phyloP scores from a whole-genome alignment of 208 protist genomes.

The Wallacemonas sp. region DNA sequence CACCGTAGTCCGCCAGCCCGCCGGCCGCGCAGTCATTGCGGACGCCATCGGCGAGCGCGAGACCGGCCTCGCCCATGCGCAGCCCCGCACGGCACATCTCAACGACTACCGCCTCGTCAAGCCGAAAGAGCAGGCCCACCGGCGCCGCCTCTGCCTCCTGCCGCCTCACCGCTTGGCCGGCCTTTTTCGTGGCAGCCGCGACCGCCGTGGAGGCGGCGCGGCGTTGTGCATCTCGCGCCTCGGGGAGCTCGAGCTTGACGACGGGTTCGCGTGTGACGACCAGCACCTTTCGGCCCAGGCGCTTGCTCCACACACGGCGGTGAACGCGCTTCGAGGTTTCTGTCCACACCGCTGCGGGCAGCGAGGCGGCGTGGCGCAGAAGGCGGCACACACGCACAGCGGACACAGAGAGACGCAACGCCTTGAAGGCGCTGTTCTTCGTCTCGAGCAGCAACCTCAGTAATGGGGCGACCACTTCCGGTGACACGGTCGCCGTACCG shows the following conservation, averaged over 20 bases:
- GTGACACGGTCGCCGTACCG: conserved; percentile 31
- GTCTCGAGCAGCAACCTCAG: conserved; percentile 42
- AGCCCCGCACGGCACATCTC: conserved; percentile 39
- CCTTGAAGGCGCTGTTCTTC: conserved; percentile 34
- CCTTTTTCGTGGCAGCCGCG: not conserved
- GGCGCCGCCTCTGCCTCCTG: conserved; percentile 13
- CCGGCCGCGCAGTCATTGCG: conserved; percentile 43
- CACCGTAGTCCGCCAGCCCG: conserved; percentile 34
- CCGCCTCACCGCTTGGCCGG: not conserved
- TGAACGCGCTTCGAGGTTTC: conserved; percentile 35
- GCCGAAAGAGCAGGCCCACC: conserved; percentile 26
- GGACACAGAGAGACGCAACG: conserved; percentile 39
- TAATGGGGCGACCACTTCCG: conserved; percentile 31
- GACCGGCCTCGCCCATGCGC: conserved; percentile 45
- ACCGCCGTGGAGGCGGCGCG: not conserved
- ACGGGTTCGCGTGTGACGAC: conserved; percentile 44
- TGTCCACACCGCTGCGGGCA: conserved; percentile 37
- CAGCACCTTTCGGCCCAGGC: conserved; percentile 27
- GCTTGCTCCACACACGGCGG: conserved; percentile 33
- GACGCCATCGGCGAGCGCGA: conserved; percentile 36
- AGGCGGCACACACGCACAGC: conserved; percentile 43
- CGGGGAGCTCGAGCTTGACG: conserved; percentile 24
- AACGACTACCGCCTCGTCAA: conserved; percentile 27
- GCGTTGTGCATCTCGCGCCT: conserved; percentile 5
- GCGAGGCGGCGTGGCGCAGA: conserved; percentile 46